phyloP scores from a whole-genome alignment of 306 rosid species.

The Pterocarpus santalinus region DNA sequence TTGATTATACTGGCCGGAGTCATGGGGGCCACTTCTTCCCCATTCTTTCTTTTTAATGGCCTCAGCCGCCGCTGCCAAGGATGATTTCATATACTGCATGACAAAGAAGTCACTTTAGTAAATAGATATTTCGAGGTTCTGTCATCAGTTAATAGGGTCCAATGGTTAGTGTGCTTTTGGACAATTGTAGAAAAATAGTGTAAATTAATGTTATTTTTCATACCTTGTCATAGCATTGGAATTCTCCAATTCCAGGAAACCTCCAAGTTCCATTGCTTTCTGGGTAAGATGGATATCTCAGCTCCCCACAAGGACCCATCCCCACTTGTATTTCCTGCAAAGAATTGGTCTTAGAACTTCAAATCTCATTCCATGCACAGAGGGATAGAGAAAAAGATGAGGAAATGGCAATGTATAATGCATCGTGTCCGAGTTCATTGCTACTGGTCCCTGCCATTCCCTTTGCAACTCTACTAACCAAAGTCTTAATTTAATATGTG shows the following conservation, averaged over 20 bases:
- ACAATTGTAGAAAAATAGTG: not conserved
- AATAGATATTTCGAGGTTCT: conserved; percentile 27
- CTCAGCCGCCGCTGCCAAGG: conserved; percentile 79
- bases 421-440: conserved; percentile 9
- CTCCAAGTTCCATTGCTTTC: conserved; percentile 93
- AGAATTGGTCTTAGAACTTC: conserved; percentile 35
- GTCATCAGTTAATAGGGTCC: conserved; percentile 1
- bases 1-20: conserved; percentile 87
- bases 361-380: conserved; percentile 36
- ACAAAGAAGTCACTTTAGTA: conserved; percentile 46
- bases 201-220: not conserved
- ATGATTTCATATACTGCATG: conserved; percentile 85
- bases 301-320: conserved; percentile 99
- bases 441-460: not conserved
- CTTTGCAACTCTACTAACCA: not conserved
- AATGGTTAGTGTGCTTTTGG: conserved; percentile 10
- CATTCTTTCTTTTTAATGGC: conserved; percentile 74
- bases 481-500: not conserved
- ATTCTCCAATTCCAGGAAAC: conserved; percentile 97
- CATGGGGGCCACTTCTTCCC: conserved; percentile 88
- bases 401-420: not conserved
- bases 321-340: conserved; percentile 97
- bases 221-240: conserved; percentile 98
- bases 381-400: not conserved
- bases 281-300: conserved; percentile 97